Evolutionary conservation across 805 yeast genomes (phyloP).

Genomic region (Helenozyma baotianmanensis): DNA sequence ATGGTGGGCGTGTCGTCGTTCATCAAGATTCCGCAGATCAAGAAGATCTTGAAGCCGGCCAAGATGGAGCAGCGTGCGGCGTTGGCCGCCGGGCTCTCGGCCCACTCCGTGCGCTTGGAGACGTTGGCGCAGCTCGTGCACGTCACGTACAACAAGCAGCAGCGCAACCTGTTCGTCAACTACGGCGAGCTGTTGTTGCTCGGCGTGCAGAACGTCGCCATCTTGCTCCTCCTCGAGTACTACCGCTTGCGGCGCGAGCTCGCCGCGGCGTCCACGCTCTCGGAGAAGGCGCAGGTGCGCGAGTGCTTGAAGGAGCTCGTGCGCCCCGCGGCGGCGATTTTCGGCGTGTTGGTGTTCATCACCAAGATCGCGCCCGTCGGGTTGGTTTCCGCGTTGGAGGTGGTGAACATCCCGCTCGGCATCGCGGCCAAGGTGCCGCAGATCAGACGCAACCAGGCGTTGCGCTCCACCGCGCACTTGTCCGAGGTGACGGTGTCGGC

Average conservation of each 20-base stretch:
- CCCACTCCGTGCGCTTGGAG: slow-evolving; percentile 33
- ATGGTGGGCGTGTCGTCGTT: slow-evolving; percentile 36
- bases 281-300: slow-evolving; percentile 16
- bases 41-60: slow-evolving; percentile 27
- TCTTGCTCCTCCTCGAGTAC: slow-evolving; percentile 32
- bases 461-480: slow-evolving; percentile 35
- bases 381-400: slow-evolving; percentile 28
- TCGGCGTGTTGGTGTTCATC: slow-evolving; percentile 25
- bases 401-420: slow-evolving; percentile 35
- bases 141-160: slow-evolving; percentile 34
- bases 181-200: slow-evolving; percentile 39
- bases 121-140: slow-evolving; percentile 34
- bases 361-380: slow-evolving; percentile 28
- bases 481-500: slow-evolving; percentile 37
- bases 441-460: slow-evolving; percentile 28
- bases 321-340: slow-evolving; percentile 24
- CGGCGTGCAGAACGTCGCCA: slow-evolving; percentile 36
- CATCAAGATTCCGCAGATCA: slow-evolving; percentile 39
- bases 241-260: slow-evolving; percentile 24
- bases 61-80: slow-evolving; percentile 19
- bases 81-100: slow-evolving; percentile 36
- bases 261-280: slow-evolving; percentile 8
- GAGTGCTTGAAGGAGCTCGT: slow-evolving; percentile 15
- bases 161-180: slow-evolving; percentile 29
- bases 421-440: slow-evolving; percentile 38